A percentile compares a stretch with the other conserved stretches of the same genome.
Conservation (phyloP, 495 filamentous ascomycete genomes). For the Hypoxylon perforatum region DNA sequence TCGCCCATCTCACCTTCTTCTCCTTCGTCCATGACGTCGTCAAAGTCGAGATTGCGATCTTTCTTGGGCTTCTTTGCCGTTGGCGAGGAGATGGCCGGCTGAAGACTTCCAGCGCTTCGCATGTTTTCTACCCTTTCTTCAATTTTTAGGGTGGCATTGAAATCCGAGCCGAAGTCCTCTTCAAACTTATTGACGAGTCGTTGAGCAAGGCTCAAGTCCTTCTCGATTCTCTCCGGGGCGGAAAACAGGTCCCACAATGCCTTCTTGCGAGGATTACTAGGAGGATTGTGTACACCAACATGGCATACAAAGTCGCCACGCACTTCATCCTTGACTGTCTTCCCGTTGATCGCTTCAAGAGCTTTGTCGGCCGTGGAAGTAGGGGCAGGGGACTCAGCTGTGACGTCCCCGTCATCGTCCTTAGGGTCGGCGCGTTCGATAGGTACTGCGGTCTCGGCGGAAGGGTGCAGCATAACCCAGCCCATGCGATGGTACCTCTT, state of each 20-base stretch:
- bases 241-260: conserved; percentile 97
- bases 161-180: conserved; percentile 75
- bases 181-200: conserved; percentile 84
- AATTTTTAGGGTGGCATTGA: conserved; percentile 79
- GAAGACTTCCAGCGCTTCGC: conserved; percentile 75
- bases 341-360: conserved; percentile 91
- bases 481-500: conserved; percentile 98
- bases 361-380: conserved; percentile 80
- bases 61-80: conserved; percentile 72
- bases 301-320: conserved; percentile 97
- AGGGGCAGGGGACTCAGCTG: conserved; percentile 49
- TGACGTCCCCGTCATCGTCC: conserved; percentile 58
- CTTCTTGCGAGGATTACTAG: conserved; percentile 88
- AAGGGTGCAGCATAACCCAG: conserved; percentile 94
- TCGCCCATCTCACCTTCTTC: conserved; percentile 76
- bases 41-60: conserved; percentile 65
- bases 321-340: conserved; percentile 91
- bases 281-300: conserved; percentile 93
- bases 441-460: conserved; percentile 67
- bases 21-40: conserved; percentile 76
- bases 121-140: conserved; percentile 88
- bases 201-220: conserved; percentile 81
- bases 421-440: conserved; percentile 76
- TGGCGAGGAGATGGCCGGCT: conserved; percentile 68
- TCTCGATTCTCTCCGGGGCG: conserved; percentile 84